Percentiles rank a stretch among this genome's conserved stretches.
Conservation (phyloP, 345 rosid species). For the Diplotaxis tenuifolia region DNA sequence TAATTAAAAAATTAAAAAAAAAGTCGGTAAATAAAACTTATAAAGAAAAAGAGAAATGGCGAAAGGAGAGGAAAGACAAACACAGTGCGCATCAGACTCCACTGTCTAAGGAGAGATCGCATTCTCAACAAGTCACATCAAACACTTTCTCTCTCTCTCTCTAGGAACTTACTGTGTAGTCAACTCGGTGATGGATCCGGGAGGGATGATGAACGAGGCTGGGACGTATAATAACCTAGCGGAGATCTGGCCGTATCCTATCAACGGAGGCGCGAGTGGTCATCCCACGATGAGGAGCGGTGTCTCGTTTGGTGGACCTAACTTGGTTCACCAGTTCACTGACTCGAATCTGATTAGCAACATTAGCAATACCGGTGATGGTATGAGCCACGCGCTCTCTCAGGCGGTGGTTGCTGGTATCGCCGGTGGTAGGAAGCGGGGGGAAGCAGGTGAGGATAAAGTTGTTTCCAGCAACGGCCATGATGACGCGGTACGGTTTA, state of each 20-base stretch:
- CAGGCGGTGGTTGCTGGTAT: conserved; percentile 28
- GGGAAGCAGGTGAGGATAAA: conserved; percentile 39
- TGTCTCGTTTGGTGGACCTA: conserved; percentile 40
- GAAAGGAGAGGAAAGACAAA: conserved; percentile 8
- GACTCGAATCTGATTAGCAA: conserved; percentile 37
- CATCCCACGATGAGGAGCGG: conserved; percentile 37
- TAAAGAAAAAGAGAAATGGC: conserved; percentile 16
- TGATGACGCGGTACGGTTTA: conserved; percentile 45
- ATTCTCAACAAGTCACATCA: conserved; percentile 17
- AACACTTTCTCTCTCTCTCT: background rate
- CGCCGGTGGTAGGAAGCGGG: conserved; percentile 51
- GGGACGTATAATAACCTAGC: conserved; percentile 45
- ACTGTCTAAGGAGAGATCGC: conserved; percentile 55
- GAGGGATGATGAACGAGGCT: conserved; percentile 55
- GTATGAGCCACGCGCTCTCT: conserved; percentile 41
- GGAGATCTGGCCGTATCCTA: conserved; percentile 80
- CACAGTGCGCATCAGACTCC: conserved; percentile 49
- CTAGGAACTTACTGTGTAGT: background rate
- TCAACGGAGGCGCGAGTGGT: conserved; percentile 38
- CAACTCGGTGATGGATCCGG: conserved; percentile 61
- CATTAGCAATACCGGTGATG: too few species aligned
- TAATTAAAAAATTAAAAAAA: background rate
- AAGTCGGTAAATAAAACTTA: background rate
- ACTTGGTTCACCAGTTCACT: conserved; percentile 34
- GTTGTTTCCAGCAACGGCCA: conserved; percentile 48